Evolutionary conservation across 169 alveolate species (phyloP).

Genomic region (Eimeria necatrix): DNA sequence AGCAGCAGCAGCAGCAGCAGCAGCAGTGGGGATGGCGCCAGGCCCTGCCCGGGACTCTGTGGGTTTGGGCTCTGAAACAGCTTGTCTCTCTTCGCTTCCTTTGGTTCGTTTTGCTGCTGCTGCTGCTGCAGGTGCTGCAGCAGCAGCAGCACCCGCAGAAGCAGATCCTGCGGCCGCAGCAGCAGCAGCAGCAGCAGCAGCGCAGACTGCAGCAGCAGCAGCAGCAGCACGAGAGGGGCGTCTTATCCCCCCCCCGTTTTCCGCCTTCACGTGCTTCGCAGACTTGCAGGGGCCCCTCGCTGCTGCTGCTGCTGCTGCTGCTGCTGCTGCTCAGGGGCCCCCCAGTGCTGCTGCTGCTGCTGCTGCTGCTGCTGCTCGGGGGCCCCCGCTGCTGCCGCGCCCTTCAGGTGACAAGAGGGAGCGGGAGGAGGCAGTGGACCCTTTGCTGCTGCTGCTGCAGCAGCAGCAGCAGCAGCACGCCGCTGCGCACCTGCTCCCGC

Average conservation of each 20-base stretch:
- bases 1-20: not conserved
- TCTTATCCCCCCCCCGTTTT: too few relatives aligned
- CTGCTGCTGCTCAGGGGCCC: slow-evolving; percentile 2
- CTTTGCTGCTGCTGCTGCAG: slow-evolving; percentile 19
- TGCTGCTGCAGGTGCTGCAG: too few relatives aligned
- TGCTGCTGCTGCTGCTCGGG: slow-evolving; percentile 1
- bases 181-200: too few relatives aligned
- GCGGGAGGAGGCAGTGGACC: not conserved
- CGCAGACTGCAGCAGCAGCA: not conserved
- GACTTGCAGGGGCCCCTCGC: not conserved
- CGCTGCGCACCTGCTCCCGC: not conserved
- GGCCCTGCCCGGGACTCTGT: not conserved
- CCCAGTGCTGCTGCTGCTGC: slow-evolving; percentile 19
- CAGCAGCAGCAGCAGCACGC: not conserved
- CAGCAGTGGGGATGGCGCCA: not conserved
- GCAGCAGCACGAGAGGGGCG: too few relatives aligned
- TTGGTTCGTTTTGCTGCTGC: too few relatives aligned
- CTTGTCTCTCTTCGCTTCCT: not conserved
- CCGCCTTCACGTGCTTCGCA: too few relatives aligned
- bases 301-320: slow-evolving; percentile 27
- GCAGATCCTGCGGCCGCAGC: too few relatives aligned
- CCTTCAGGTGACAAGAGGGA: not conserved
- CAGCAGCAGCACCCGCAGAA: too few relatives aligned
- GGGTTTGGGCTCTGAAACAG: not conserved
- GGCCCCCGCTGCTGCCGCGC: not conserved